Evolutionary conservation across 805 yeast genomes (phyloP).

Genomic region (Blastobotrys chiropterorum): DNA sequence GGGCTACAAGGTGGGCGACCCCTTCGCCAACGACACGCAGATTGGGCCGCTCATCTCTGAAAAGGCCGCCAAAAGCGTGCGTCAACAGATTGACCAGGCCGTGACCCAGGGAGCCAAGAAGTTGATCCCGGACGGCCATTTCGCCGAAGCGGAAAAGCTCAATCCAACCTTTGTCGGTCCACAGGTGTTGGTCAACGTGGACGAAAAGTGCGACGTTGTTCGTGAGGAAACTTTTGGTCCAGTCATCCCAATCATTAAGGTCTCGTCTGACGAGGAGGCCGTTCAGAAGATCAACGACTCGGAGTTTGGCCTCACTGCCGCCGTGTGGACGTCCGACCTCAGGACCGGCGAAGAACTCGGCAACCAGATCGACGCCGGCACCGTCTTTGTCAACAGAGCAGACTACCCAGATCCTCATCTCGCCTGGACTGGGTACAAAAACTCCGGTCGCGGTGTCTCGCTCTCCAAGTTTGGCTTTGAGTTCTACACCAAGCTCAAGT

Average conservation of each 20-base stretch:
- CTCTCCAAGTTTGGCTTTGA: slow-evolving; percentile 60
- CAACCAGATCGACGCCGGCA: slow-evolving; percentile 53
- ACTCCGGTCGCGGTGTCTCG: slow-evolving; percentile 68
- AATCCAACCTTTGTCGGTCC: slow-evolving; percentile 69
- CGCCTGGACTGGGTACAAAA: slow-evolving; percentile 72
- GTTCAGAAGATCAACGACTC: slow-evolving; percentile 69
- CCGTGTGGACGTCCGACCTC: slow-evolving; percentile 67
- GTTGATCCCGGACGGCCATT: slow-evolving; percentile 42
- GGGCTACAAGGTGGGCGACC: slow-evolving; percentile 64
- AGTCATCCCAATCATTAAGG: slow-evolving; percentile 69
- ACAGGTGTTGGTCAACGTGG: slow-evolving; percentile 73
- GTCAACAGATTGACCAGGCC: slow-evolving; percentile 43
- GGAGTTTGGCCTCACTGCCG: slow-evolving; percentile 82
- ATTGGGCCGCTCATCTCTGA: slow-evolving; percentile 60
- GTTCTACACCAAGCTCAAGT: slow-evolving; percentile 29
- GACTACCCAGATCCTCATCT: slow-evolving; percentile 58
- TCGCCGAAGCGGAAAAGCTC: slow-evolving; percentile 69
- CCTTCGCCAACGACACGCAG: slow-evolving; percentile 62
- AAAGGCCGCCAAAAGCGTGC: slow-evolving; percentile 42
- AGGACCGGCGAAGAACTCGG: slow-evolving; percentile 64
- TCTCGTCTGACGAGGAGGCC: slow-evolving; percentile 67
- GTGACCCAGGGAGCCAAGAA: slow-evolving; percentile 49
- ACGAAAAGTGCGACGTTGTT: slow-evolving; percentile 58
- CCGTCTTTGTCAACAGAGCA: slow-evolving; percentile 58
- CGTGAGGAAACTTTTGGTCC: slow-evolving; percentile 89